Evolutionary conservation across 805 yeast species (phyloP), one percentile per base, ranked within the genome.

Genomic region (Naumovozyma baii): DNA sequence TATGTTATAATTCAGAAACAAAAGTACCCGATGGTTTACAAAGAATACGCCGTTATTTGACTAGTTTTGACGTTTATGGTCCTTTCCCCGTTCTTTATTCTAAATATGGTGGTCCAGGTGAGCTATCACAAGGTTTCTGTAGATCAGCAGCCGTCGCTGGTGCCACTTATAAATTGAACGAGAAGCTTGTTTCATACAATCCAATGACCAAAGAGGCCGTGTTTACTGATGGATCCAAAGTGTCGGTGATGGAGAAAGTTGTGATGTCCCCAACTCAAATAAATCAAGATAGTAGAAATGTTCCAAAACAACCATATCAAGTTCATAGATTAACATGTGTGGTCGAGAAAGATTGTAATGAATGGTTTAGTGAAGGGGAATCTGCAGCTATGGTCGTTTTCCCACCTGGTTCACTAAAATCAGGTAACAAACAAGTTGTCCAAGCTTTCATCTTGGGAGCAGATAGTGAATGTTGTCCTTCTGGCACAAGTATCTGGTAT

Each of bases 101-200:
- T 37, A 90, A 86, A 67, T 90, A 80, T 63, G 98, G 97, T 41
- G 94, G 95, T 2, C 88, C 95, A 0, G 96, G 97, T 39, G 98
- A 90, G 63, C 68, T 90, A 19, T 80, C 95, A 13, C 98, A 90
- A 65, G 98, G 96, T 1, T 90, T 92, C 62, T 90, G 96, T 64
- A 73, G 98, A 51, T 83, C 94, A 42, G 97, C 97, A 3, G 98
- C 98, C 12, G 97, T 90, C 46, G 97, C 92, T 15, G 97, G 97
- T 39, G 82, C 96, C 39, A 85, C 94, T 26, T 90, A 92, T 64
- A 86, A 87, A 60, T 69, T 90, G 40, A 78, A 80, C 55, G 80
- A 92, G 13, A 65, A 70, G 31, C 62, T 90, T 38, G 64, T 64
- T 4, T 74, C 76, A 29, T 86, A 68, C 62, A 90, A 90, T 57